A percentile compares a stretch with the other conserved stretches of the same genome.
Evolutionary conservation across 2,329 filamentous ascomycete genomes (phyloP).

Genomic region (Colletotrichum endophyticum): DNA sequence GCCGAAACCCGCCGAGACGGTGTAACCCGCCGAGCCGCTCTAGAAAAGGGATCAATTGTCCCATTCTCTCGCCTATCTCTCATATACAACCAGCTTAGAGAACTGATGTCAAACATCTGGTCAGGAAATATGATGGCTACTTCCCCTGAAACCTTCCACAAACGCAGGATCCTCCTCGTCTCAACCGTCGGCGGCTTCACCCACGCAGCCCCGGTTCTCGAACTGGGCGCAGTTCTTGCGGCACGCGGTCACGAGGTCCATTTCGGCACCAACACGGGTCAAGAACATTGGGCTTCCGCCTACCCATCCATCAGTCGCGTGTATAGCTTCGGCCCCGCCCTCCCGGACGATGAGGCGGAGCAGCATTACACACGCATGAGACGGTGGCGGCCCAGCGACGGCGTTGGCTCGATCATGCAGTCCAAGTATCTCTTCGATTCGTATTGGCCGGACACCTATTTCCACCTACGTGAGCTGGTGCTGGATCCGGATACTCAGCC

Average conservation of each 20-base stretch:
- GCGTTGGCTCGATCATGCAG: conserved; percentile 26
- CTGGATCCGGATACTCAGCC: conserved; percentile 28
- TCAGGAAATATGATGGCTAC: neutral
- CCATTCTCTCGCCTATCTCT: neutral
- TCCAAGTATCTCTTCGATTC: conserved; percentile 43
- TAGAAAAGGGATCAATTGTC: neutral
- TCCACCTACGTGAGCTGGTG: conserved; percentile 27
- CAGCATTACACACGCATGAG: neutral
- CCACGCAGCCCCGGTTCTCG: conserved; percentile 39
- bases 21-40: neutral
- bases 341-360: neutral
- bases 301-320: conserved; percentile 35
- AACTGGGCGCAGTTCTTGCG: conserved; percentile 37
- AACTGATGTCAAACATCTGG: neutral
- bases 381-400: neutral
- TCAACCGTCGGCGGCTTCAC: conserved; percentile 41
- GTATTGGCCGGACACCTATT: conserved; percentile 36
- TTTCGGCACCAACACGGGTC: conserved; percentile 41
- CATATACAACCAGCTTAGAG: neutral
- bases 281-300: conserved; percentile 35
- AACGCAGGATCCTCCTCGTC: conserved; percentile 32
- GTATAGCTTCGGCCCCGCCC: conserved; percentile 33
- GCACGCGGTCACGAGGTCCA: conserved; percentile 31
- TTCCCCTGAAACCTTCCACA: neutral
- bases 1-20: neutral